Base-by-base conservation (phyloP, 169 alveolate genomes). In the Plasmodium vinckei region DNA sequence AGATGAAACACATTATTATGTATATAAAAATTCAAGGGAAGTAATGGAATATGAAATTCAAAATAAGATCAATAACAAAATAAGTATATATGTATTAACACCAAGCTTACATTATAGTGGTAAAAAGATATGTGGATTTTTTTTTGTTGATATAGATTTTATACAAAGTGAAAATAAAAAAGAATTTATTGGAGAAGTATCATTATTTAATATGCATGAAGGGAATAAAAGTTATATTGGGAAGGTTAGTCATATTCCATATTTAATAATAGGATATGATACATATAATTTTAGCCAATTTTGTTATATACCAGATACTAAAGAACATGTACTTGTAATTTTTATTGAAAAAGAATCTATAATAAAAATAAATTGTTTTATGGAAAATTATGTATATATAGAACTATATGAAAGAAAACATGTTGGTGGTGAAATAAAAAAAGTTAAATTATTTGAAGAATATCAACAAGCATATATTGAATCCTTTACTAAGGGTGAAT, bases 281-380 rank as follows among this genome's bases (percentile, higher is more conserved):
- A 19, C 73, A 3, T 77, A 77, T 57, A 10, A 47, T 9, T 77
- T 57, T 39, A 47, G 33, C 42, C 27, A 77, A 21, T 77, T 77
- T n/a, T 64, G 79, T 56, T 77, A 23, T 21, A 25, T 77, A 10
- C 88, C 88, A 42, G 21, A 21, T 42, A 63, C 17, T 27, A 77
- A 77, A n/a, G 65, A 63, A 4, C 88, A 77, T 44, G 39, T 39
- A 21, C 88, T 77, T 9, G 25, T 65, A 6, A 77, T 77, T 21
- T 77, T 23, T 44, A 9, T 77, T n/a, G 42, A 63, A 23, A 69
- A 63, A 47, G 42, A 64, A 13, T 63, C 79, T 2, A 77, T 77
- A 23, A 27, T 77, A 1, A 77, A 77, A 64, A 77, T 77, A 77
- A 77, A 77, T 57, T 77, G 88, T 15, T 77, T 77, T 19, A 77